Base-by-base conservation (phyloP, 495 filamentous ascomycete genomes). In the Melanomma pulvis-pyrius region DNA sequence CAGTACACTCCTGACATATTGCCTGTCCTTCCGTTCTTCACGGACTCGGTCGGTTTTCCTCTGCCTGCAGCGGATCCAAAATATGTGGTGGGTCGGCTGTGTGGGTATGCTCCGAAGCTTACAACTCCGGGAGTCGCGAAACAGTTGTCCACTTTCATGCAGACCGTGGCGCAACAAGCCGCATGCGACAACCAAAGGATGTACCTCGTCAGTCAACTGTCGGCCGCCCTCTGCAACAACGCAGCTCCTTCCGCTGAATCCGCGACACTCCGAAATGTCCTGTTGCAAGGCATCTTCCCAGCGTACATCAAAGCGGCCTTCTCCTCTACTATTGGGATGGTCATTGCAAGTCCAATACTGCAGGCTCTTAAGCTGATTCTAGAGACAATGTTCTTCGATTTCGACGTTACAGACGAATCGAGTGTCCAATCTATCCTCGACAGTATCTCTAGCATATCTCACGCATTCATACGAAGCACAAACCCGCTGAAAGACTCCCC, bases 11-110 rank as follows among this genome's bases (percentile, higher is more conserved):
- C 81, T 47, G 82, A 87, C 51, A 87, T 91, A 26, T 82, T 82
- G 65, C 78, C 79, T 0, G 81, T 91, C 49, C 85, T 90, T 62
- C 72, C 74, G 2, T 91, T 88, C 79, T 91, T 91, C 77, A 90
- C 83, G 1, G 83, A 91, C 61, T 83, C 86, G 9, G 72, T 80
- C 25, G 75, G 82, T 0, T 91, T 91, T 73, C 88, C 88, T 6
- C 75, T 90, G 30, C 88, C 88, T 17, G 79, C 80, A 21, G 78
- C 74, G 0, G 88, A 91, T 65, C 88, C 89, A 3, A 83, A 79
- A 0, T 91, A 91, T 74, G 86, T 91, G 32, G 84, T 89, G 21
- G 88, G 87, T 9, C 81, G 82, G 61, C 76, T 91, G 57, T 86
- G 84, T 68, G 81, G 84, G 59, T 91, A 90, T 63, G 86, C 82